Base-by-base conservation (phyloP, 1,139 yeast genomes). In the Kodamaea sp. region DNA sequence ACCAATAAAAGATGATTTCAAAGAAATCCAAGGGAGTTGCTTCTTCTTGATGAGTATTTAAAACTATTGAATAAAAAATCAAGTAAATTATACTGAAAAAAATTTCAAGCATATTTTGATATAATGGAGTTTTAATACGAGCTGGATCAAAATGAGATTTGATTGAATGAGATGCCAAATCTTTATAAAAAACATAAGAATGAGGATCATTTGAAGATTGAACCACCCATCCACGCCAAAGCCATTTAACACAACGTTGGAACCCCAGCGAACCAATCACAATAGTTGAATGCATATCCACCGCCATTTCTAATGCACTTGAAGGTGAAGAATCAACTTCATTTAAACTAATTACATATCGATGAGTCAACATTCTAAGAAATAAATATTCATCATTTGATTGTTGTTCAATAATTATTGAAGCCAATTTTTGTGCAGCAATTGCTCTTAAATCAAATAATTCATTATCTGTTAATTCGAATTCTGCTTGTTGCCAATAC, bases 141-240 rank as follows among this genome's bases (percentile, higher is more conserved):
- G 82, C 87, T 0, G 96, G 94, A 49, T 84, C 80, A 50, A 86
- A 87, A 60, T 88, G 96, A n/a, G 75, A 62, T 42, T 64, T 50
- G 44, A 85, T 65, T 12, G 73, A 66, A 5, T 79, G 69, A 24
- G 82, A 78, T 1, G 80, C 71, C 12, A 79, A 76, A 2, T 79
- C 80, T 41, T 72, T 73, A 58, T 83, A 86, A 44, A 81, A 55
- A 27, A 79, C 81, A 52, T 84, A 88, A 15, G 79, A 75, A 27
- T 78, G 75, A 7, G 94, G 88, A 54, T 85, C 86, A 11, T 58
- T 60, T n/a, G 79, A 75, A 29, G 84, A 76, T 60, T 87, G 96
- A 33, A 84, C 73, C 45, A 88, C 84, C 95, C 96, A 87, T 15
- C 96, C 96, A 44, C 90, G 68, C 96, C 96, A 88, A 39, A 88